Conservation (phyloP, 2,329 filamentous ascomycete genomes). For the Macrophomina pseudophaseolina region DNA sequence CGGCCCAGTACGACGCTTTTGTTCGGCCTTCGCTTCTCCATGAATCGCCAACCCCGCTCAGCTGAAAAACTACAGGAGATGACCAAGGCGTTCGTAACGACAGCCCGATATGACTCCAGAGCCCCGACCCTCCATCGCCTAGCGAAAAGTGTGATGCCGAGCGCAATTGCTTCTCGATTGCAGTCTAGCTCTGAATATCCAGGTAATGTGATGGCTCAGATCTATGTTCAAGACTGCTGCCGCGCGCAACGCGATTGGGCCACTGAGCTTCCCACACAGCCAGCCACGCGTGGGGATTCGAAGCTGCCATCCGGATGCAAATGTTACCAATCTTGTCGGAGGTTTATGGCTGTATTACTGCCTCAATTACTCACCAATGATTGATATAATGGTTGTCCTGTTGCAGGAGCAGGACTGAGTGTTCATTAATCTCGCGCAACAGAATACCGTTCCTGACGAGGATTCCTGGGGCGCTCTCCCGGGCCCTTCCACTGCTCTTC, state of each 20-base stretch:
- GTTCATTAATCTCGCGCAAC: no score
- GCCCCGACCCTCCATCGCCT: not conserved
- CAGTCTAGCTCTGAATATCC: not conserved
- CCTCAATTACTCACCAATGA: no score
- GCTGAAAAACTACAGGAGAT: slow-evolving; percentile 21
- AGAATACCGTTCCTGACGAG: no score
- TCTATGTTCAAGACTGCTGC: not conserved
- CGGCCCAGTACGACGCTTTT: slow-evolving; percentile 11
- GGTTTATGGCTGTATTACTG: no score
- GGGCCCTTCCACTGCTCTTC: no score
- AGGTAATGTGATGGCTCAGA: not conserved
- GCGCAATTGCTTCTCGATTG: not conserved
- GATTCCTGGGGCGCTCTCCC: no score
- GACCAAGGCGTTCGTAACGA: not conserved
- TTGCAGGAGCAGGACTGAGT: no score
- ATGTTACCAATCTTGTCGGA: no score
- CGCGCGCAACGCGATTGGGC: not conserved
- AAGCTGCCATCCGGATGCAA: no score
- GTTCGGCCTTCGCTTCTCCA: slow-evolving; percentile 3
- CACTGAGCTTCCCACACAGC: no score
- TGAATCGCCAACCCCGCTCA: slow-evolving; percentile 17
- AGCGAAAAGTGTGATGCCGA: not conserved
- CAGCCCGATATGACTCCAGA: not conserved
- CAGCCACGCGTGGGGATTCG: no score
- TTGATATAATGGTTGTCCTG: no score